Evolutionary conservation across 106 monocot genomes (phyloP).

Genomic region (Cymbidium sinense): DNA sequence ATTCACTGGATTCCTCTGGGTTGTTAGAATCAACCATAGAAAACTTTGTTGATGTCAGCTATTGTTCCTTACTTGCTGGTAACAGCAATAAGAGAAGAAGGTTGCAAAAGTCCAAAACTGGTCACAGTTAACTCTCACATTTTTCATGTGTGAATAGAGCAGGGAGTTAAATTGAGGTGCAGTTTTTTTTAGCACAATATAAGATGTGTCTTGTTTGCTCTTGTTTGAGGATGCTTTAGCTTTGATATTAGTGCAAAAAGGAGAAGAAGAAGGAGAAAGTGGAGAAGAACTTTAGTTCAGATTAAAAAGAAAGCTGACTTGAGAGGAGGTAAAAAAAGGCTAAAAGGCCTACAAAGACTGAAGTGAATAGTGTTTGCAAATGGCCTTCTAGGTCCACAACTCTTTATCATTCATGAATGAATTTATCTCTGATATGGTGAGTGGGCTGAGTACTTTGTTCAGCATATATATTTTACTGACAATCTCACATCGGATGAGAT

Average conservation of each 20-base stretch:
- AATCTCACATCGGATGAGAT: not conserved
- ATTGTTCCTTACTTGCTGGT: slow-evolving; percentile 7
- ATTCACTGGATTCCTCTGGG: slow-evolving; percentile 15
- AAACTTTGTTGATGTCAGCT: slow-evolving; percentile 9
- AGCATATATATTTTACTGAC: not conserved
- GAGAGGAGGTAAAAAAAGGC: not conserved
- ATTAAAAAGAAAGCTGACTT: not conserved
- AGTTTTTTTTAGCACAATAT: slow-evolving; percentile 11
- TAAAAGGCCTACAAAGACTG: slow-evolving; percentile 1
- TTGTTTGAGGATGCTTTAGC: not conserved
- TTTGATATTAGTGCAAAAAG: not conserved
- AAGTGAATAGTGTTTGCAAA: not conserved
- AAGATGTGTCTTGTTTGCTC: not conserved
- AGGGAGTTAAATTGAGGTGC: slow-evolving; percentile 4
- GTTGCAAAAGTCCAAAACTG: slow-evolving; percentile 12
- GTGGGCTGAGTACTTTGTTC: slow-evolving; percentile 11
- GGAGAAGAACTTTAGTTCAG: not conserved
- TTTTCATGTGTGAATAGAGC: not conserved
- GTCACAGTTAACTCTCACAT: not conserved
- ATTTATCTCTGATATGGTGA: not conserved
- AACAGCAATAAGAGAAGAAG: slow-evolving; percentile 29
- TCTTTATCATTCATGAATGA: slow-evolving; percentile 16
- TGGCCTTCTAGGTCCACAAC: not conserved
- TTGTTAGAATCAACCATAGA: slow-evolving; percentile 7
- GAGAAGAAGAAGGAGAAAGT: not conserved